phyloP scores from a whole-genome alignment of 495 filamentous ascomycete genomes.

The Xylaria telfairii region DNA sequence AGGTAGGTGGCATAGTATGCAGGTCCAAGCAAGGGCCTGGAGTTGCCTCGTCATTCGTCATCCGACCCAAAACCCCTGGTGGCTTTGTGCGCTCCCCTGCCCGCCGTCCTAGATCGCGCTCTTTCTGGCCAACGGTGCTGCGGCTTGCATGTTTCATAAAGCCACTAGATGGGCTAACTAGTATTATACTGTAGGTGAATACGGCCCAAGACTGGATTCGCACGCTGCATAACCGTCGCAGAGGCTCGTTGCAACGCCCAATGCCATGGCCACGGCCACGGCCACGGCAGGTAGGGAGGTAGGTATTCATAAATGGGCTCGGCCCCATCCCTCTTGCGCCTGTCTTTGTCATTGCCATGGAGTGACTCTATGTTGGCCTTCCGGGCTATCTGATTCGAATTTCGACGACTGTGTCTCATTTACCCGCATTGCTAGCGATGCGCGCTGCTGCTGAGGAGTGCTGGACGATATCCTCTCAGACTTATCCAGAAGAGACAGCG shows the following conservation, averaged over 20 bases:
- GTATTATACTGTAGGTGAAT: too few relatives aligned
- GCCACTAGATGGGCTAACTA: conserved; percentile 12
- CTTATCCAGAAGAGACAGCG: conserved; percentile 20
- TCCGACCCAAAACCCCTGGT: conserved; percentile 11
- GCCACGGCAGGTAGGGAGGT: not conserved
- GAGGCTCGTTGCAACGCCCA: conserved; percentile 14
- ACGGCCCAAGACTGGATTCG: conserved; percentile 11
- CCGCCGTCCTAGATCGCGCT: conserved; percentile 6
- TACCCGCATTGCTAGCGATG: conserved; percentile 44
- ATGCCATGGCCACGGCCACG: not conserved
- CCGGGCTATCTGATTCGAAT: conserved; percentile 32
- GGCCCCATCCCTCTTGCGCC: conserved; percentile 10
- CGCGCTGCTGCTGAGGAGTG: conserved; percentile 32
- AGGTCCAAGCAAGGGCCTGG: conserved; percentile 27
- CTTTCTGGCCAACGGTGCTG: conserved; percentile 19
- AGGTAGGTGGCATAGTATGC: conserved; percentile 11
- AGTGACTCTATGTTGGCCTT: conserved; percentile 28
- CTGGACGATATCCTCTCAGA: conserved; percentile 26
- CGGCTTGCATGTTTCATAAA: conserved; percentile 26
- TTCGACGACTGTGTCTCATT: conserved; percentile 33
- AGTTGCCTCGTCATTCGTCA: conserved; percentile 11
- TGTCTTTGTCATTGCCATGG: conserved; percentile 21
- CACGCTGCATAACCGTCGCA: conserved; percentile 24
- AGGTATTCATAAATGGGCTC: conserved; percentile 17
- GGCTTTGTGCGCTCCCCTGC: conserved; percentile 15